Evolutionary conservation across 2,329 filamentous ascomycete genomes (phyloP).

Genomic region (Penicillium olsonii): DNA sequence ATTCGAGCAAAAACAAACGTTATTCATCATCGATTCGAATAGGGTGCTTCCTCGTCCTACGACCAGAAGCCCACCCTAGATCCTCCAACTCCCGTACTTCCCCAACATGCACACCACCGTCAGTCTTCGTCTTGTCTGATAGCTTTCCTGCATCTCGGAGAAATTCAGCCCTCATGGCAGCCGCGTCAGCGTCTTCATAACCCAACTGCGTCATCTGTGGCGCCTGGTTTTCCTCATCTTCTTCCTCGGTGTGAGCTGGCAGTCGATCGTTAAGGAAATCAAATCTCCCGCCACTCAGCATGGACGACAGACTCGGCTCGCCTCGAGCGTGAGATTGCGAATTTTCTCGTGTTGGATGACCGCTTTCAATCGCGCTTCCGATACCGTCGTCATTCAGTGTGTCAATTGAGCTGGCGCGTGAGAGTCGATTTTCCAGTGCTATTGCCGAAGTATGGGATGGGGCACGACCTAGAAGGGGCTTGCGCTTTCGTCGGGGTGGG

Average conservation of each 20-base stretch:
- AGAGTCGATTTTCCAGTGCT: constrained; percentile 29
- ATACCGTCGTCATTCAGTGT: constrained; percentile 49
- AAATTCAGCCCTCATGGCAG: constrained; percentile 58
- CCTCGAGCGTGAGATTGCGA: constrained; percentile 28
- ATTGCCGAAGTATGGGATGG: constrained; percentile 41
- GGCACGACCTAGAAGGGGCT: constrained; percentile 45
- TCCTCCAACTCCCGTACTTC: constrained; percentile 37
- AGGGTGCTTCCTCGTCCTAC: constrained; percentile 37
- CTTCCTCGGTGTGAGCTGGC: constrained; percentile 23
- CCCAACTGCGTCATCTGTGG: constrained; percentile 50
- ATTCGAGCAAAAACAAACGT: constrained; percentile 2
- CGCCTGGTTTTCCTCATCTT: constrained; percentile 37
- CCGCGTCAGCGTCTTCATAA: constrained; percentile 54
- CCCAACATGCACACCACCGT: constrained; percentile 25
- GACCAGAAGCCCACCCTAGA: constrained; percentile 35
- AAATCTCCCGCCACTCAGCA: constrained; percentile 33
- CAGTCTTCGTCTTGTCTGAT: constrained; percentile 33
- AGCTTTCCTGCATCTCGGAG: constrained; percentile 49
- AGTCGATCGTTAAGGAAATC: constrained; percentile 31
- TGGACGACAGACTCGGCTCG: constrained; percentile 34
- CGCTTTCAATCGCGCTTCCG: constrained; percentile 38
- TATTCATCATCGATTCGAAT: constrained; percentile 24
- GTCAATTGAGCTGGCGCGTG: constrained; percentile 53
- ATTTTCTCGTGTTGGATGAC: constrained; percentile 19
- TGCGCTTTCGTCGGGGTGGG: constrained; percentile 31